phyloP scores from a whole-genome alignment of 805 yeast genomes.

The Yarrowia hollandica region DNA sequence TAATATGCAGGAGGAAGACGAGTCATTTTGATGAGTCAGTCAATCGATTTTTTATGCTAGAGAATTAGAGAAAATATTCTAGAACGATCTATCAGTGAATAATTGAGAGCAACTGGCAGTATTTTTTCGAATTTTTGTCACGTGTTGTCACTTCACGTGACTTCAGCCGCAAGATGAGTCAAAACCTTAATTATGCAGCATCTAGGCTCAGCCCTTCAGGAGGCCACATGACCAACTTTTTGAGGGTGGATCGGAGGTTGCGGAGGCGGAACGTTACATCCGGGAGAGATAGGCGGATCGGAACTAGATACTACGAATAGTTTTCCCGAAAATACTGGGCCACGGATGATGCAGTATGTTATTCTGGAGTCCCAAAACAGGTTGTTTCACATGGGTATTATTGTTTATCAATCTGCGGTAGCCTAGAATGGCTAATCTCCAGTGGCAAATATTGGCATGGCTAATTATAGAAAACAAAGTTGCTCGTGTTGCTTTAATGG shows the following conservation, averaged over 20 bases:
- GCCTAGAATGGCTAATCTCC: neutral
- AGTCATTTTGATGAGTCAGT: neutral
- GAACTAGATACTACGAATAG: too few species aligned
- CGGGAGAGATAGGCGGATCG: neutral
- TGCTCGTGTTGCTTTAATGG: slow-evolving; percentile 20
- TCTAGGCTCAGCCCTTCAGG: neutral
- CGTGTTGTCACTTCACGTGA: neutral
- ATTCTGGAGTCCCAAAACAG: too few species aligned
- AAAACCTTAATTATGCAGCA: neutral
- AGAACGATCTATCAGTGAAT: too few species aligned
- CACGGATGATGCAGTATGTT: too few species aligned
- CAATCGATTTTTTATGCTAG: too few species aligned
- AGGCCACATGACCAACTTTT: slow-evolving; percentile 11
- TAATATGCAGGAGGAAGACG: neutral
- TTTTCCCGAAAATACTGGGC: too few species aligned
- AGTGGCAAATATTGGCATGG: neutral
- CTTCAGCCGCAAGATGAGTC: slow-evolving; percentile 1
- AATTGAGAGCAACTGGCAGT: neutral
- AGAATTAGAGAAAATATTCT: too few species aligned
- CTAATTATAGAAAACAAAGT: neutral
- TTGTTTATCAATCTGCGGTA: neutral
- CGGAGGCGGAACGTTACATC: slow-evolving; percentile 1
- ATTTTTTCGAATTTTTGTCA: neutral
- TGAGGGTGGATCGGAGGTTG: neutral
- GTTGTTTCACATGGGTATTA: neutral